Conservation (phyloP, 371 early-diverging fungal genomes). For the Saksenaea oblongispora region DNA sequence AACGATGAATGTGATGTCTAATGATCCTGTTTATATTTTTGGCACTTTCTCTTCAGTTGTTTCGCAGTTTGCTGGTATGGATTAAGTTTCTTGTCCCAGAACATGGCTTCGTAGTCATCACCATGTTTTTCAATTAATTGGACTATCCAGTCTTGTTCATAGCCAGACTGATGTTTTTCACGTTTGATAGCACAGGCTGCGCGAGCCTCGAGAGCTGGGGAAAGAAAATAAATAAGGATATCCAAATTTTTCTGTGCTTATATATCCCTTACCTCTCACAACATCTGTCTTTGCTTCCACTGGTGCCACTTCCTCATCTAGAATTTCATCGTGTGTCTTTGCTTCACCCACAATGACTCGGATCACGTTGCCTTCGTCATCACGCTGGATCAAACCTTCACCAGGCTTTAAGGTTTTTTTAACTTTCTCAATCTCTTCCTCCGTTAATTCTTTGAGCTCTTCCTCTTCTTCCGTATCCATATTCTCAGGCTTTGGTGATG, state of each 20-base stretch:
- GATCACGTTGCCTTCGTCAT: slow-evolving; percentile 79
- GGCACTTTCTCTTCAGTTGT: slow-evolving; percentile 74
- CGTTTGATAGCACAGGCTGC: slow-evolving; percentile 52
- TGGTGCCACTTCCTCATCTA: slow-evolving; percentile 52
- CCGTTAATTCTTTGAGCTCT: slow-evolving; percentile 53
- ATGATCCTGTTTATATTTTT: slow-evolving; percentile 19
- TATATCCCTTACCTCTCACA: slow-evolving; percentile 39
- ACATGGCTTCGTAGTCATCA: slow-evolving; percentile 85
- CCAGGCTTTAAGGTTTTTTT: slow-evolving; percentile 57
- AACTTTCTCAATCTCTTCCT: slow-evolving; percentile 50
- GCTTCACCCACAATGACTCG: slow-evolving; percentile 67
- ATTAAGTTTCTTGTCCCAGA: slow-evolving; percentile 85
- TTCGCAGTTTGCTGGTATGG: slow-evolving; percentile 76
- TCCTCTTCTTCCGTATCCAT: slow-evolving; percentile 30
- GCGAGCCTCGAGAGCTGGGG: slow-evolving; percentile 55
- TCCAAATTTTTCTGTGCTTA: neutral
- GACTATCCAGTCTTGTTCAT: slow-evolving; percentile 65
- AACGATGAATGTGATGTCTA: neutral
- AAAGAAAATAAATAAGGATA: neutral
- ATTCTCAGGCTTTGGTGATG: slow-evolving; percentile 25
- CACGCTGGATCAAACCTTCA: slow-evolving; percentile 81
- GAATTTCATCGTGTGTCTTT: slow-evolving; percentile 57
- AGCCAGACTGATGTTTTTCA: slow-evolving; percentile 64
- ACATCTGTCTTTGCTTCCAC: slow-evolving; percentile 68
- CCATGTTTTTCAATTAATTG: slow-evolving; percentile 78